Percentiles rank a stretch among this genome's conserved stretches.
These are phyloP conservation scores for Mariannaea sp. DNA, from an alignment of 2,329 filamentous ascomycete species.

Conservation along the genomic window DNA sequence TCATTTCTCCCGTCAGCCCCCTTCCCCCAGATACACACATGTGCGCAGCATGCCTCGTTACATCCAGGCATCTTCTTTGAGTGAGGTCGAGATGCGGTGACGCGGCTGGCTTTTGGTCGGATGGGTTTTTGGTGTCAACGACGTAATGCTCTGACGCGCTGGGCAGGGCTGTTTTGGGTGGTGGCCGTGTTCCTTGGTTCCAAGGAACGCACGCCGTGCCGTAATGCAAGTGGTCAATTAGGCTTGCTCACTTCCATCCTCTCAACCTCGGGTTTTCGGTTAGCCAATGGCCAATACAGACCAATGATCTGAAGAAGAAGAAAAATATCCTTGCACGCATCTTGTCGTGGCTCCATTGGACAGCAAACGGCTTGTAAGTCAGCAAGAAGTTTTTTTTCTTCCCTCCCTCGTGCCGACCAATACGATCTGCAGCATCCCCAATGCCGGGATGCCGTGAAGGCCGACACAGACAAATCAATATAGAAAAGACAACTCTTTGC, in stretches of 20 bases:
- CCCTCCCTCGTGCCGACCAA: background rate
- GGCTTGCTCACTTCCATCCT: background rate
- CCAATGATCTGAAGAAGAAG: too few species aligned
- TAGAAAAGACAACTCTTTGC: too few species aligned
- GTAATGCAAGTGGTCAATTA: background rate
- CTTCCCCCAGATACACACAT: too few species aligned
- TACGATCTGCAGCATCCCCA: background rate
- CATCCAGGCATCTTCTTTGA: background rate
- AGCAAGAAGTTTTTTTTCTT: background rate
- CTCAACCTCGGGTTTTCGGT: too few species aligned
- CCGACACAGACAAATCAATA: background rate
- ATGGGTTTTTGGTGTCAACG: too few species aligned
- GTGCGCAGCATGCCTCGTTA: too few species aligned
- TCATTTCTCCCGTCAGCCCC: too few species aligned
- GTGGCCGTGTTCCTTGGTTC: background rate
- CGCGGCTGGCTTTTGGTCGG: too few species aligned
- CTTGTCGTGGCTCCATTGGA: too few species aligned
- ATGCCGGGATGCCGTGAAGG: conserved; percentile 9
- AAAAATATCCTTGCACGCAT: too few species aligned
- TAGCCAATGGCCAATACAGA: too few species aligned
- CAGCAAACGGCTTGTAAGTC: too few species aligned
- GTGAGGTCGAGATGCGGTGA: background rate
- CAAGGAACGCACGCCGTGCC: background rate
- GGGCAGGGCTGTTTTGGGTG: background rate
- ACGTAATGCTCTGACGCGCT: conserved; percentile 14